A percentile compares a stretch with the other conserved stretches of the same genome.
phyloP scores from a whole-genome alignment of 108 stramenopile genomes.

The Pseudonitzschia multiseries region DNA sequence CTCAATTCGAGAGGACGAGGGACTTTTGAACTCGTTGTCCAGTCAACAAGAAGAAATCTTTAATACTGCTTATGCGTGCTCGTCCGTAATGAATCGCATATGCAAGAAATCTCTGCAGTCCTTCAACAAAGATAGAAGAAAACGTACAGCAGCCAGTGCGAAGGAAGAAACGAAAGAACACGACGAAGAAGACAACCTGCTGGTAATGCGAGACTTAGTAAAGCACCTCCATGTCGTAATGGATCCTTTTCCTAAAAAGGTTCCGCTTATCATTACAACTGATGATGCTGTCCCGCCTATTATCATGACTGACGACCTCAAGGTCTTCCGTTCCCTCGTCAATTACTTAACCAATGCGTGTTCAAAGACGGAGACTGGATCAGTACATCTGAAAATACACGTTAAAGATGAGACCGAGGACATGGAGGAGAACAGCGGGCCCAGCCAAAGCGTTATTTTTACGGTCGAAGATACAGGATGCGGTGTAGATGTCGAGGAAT shows the following conservation, averaged over 20 bases:
- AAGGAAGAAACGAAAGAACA: constrained; percentile 19
- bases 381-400: constrained; percentile 52
- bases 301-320: constrained; percentile 60
- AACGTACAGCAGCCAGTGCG: constrained; percentile 8
- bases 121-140: constrained; percentile 33
- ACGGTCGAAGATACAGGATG: constrained; percentile 73
- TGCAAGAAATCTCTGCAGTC: constrained; percentile 66
- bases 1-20: constrained; percentile 55
- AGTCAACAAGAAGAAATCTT: constrained; percentile 56
- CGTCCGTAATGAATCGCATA: constrained; percentile 63
- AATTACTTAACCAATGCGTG: constrained; percentile 80
- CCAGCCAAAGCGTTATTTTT: constrained; percentile 34
- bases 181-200: constrained; percentile 11
- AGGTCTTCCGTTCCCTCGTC: constrained; percentile 64
- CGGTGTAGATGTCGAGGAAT: constrained; percentile 52
- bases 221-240: constrained; percentile 54
- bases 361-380: constrained; percentile 58
- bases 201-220: constrained; percentile 44
- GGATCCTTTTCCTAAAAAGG: constrained; percentile 64
- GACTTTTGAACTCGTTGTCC: constrained; percentile 36
- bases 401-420: constrained; percentile 21
- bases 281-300: constrained; percentile 50
- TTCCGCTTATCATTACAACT: constrained; percentile 50
- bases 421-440: background rate
- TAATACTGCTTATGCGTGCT: constrained; percentile 48